Conservation (phyloP, 441 rosid genomes). For the Dalechampia spathulata region DNA sequence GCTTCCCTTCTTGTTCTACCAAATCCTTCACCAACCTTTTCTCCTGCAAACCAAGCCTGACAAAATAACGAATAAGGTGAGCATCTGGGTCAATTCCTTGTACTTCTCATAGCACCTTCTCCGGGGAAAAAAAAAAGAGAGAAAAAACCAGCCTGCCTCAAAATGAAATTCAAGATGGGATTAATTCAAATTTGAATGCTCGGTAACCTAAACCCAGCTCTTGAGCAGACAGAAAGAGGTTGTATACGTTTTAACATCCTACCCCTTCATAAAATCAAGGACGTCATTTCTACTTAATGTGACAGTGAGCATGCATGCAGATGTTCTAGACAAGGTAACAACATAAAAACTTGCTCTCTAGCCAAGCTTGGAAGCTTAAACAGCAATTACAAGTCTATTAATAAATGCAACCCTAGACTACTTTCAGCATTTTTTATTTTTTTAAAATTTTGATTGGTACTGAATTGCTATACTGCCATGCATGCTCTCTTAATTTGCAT, state of each 20-base stretch:
- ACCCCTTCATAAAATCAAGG: background rate
- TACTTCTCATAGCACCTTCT: background rate
- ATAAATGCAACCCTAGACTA: background rate
- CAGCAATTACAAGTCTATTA: background rate
- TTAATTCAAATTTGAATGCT: background rate
- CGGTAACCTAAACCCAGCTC: background rate
- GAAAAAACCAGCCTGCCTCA: no score
- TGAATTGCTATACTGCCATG: background rate
- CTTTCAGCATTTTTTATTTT: background rate
- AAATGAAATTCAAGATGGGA: no score
- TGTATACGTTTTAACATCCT: background rate
- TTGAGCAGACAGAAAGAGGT: no score
- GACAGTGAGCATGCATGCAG: background rate
- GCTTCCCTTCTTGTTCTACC: slow-evolving; percentile 95
- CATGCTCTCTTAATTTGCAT: background rate
- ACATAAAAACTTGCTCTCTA: background rate
- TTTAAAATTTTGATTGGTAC: background rate
- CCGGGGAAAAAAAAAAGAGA: background rate
- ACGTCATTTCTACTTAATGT: background rate
- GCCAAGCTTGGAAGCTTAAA: background rate
- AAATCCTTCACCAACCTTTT: slow-evolving; percentile 73
- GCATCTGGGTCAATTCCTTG: slow-evolving; percentile 4
- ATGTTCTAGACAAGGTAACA: background rate
- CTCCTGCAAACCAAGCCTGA: slow-evolving; percentile 88
- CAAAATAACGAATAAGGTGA: slow-evolving; percentile 21